A percentile compares a stretch with the other conserved stretches of the same genome.
These are phyloP conservation scores for Lobulomyces angularis DNA, from an alignment of 192 early-diverging fungal species.

Conservation along the genomic window DNA sequence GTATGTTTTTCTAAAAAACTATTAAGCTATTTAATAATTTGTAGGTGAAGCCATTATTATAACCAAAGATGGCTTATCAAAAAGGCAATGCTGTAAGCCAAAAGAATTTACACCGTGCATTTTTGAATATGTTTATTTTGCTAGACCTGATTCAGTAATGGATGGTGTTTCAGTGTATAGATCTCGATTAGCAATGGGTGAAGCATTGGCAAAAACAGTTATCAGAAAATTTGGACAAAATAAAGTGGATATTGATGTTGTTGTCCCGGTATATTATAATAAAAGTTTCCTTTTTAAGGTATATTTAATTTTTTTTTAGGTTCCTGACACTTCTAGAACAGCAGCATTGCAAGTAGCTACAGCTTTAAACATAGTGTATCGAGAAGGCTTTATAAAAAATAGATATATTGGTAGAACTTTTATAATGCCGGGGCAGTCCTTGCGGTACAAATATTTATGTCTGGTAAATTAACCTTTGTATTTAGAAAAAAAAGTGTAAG, in stretches of 20 bases:
- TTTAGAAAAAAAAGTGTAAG: conserved; percentile 68
- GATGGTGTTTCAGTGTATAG: conserved; percentile 99
- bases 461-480: not conserved
- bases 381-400: conserved; percentile 99
- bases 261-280: conserved; percentile 77
- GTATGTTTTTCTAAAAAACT: conserved; percentile 10
- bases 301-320: conserved; percentile 25
- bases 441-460: conserved; percentile 8
- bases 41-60: conserved; percentile 85
- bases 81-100: conserved; percentile 35
- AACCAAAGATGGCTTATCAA: conserved; percentile 59
- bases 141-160: conserved; percentile 94
- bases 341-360: conserved; percentile 88
- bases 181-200: conserved; percentile 92
- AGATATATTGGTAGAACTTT: conserved; percentile 97
- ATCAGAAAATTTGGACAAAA: conserved; percentile 55
- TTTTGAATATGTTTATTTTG: conserved; percentile 97
- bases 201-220: conserved; percentile 81
- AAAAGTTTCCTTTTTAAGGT: not conserved
- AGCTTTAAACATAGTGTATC: conserved; percentile 78
- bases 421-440: conserved; percentile 94
- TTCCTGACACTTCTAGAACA: conserved; percentile 91
- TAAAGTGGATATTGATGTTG: conserved; percentile 84
- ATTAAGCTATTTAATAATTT: conserved; percentile 1
- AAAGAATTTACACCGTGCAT: conserved; percentile 80